Evolutionary conservation across 2,329 filamentous ascomycete species (phyloP).

Genomic region (Colletotrichum falcatum): DNA sequence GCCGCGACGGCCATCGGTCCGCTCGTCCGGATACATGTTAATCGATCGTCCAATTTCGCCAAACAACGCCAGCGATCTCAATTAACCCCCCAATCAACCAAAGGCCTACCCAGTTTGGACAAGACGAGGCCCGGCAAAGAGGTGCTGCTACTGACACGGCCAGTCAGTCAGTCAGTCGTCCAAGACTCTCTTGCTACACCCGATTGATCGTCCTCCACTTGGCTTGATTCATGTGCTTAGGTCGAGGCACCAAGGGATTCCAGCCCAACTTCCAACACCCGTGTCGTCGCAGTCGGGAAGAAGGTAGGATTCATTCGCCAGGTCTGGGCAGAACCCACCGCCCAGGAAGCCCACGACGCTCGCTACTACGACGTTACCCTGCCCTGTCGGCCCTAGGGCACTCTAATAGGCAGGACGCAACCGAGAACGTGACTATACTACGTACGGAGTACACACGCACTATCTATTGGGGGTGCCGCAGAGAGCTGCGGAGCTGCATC

Average conservation of each 20-base stretch:
- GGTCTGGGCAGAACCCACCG: constrained; percentile 27
- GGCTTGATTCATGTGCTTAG: not conserved
- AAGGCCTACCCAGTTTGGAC: not conserved
- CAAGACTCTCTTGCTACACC: not conserved
- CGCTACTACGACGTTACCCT: constrained; percentile 18
- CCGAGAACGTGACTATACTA: not conserved
- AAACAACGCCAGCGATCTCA: constrained; percentile 32
- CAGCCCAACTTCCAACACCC: not conserved
- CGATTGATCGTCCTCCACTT: not conserved
- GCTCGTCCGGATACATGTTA: constrained; percentile 1
- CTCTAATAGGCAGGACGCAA: constrained; percentile 10
- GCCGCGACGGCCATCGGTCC: constrained; percentile 3
- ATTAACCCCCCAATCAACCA: constrained; percentile 9
- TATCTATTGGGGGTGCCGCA: not conserved
- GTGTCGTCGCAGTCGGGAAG: no score
- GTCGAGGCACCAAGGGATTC: not conserved
- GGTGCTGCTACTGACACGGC: not conserved
- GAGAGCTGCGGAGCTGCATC: not conserved
- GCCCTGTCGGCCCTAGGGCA: not conserved
- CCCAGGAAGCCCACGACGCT: constrained; percentile 13
- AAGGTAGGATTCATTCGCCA: constrained; percentile 6
- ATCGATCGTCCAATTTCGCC: not conserved
- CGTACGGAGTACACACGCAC: not conserved
- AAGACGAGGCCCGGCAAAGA: not conserved
- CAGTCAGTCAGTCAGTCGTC: not conserved